phyloP scores from a whole-genome alignment of 139 green algal genomes.

The Picochlorum sp. region DNA sequence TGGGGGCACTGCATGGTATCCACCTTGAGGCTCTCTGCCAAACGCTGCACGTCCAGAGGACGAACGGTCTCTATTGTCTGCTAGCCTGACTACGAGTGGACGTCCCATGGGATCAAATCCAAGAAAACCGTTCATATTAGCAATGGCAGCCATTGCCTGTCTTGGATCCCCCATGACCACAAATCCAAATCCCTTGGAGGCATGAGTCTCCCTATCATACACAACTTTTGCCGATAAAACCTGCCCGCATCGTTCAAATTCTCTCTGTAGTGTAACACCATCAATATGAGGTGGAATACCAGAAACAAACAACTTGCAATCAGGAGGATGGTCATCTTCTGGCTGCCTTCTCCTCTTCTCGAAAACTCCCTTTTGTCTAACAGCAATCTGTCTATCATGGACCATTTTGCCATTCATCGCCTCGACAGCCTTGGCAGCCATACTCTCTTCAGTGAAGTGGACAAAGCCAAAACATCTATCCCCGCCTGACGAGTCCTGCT shows the following conservation, averaged over 20 bases:
- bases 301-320: conserved; percentile 35
- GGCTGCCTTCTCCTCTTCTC: neutral
- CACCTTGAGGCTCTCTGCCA: neutral
- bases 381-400: conserved; percentile 19
- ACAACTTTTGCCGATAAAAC: conserved; percentile 39
- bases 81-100: conserved; percentile 18
- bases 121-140: conserved; percentile 19
- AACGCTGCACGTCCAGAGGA: neutral
- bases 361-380: conserved; percentile 7
- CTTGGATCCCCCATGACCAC: conserved; percentile 34
- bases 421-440: conserved; percentile 40
- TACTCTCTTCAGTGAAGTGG: conserved; percentile 57
- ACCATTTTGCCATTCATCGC: conserved; percentile 34
- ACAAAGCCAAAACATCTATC: conserved; percentile 80
- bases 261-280: conserved; percentile 11
- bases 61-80: conserved; percentile 1
- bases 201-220: conserved; percentile 37
- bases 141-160: conserved; percentile 18
- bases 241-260: conserved; percentile 31
- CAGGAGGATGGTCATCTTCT: conserved; percentile 17
- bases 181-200: conserved; percentile 49
- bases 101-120: conserved; percentile 12
- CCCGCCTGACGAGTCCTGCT: conserved; percentile 5
- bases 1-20: neutral
- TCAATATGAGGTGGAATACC: conserved; percentile 20